phyloP scores from a whole-genome alignment of 1,284 basidiomycete genomes.

The Agroathelia rolfsii region DNA sequence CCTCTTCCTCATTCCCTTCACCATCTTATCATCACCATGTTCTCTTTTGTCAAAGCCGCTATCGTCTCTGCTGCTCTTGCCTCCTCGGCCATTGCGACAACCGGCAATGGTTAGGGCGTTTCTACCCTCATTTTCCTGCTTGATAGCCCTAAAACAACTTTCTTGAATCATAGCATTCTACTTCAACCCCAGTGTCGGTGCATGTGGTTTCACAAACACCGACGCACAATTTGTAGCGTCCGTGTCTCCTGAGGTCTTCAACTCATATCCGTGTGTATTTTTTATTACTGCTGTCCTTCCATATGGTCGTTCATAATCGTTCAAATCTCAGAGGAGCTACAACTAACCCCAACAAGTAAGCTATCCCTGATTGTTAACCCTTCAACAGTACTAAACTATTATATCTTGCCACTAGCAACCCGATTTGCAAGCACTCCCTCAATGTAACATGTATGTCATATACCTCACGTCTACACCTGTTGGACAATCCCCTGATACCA shows the following conservation, averaged over 20 bases:
- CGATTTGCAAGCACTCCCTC: constrained; percentile 21
- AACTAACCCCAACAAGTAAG: constrained; percentile 14
- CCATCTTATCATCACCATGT: too few relatives aligned
- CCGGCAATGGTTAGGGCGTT: too few relatives aligned
- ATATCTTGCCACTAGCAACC: constrained; percentile 13
- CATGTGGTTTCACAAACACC: constrained; percentile 33
- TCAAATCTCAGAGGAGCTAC: constrained; percentile 13
- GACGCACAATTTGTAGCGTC: constrained; percentile 29
- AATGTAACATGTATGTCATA: constrained; percentile 18
- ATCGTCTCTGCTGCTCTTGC: too few relatives aligned
- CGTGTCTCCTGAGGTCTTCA: constrained; percentile 27
- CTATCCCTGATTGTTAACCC: not conserved
- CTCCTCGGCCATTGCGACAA: too few relatives aligned
- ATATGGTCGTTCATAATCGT: not conserved
- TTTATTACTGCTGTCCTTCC: not conserved
- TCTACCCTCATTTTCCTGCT: too few relatives aligned
- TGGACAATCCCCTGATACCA: too few relatives aligned
- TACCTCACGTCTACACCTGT: too few relatives aligned
- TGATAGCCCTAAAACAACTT: too few relatives aligned
- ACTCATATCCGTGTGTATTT: constrained; percentile 26
- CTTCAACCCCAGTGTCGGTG: constrained; percentile 29
- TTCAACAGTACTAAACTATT: not conserved
- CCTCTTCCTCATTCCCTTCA: too few relatives aligned
- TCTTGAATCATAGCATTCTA: too few relatives aligned
- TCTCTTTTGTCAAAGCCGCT: too few relatives aligned